Conservation (phyloP, 176 grass and related monocot genomes). For the Aegilops tauschii region DNA sequence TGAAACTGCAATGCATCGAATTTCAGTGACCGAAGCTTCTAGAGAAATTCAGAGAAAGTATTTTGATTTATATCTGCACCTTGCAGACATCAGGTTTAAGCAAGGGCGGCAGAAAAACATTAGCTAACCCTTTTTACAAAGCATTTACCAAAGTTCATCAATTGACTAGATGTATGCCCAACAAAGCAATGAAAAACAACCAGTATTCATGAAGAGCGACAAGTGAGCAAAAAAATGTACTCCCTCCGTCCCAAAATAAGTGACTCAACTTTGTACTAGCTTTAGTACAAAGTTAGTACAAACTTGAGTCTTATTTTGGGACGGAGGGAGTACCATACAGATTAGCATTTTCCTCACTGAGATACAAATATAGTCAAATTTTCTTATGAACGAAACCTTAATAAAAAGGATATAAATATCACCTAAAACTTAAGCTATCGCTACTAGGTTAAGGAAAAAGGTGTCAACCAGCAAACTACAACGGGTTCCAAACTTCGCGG, state of each 20-base stretch:
- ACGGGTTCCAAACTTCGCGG: neutral
- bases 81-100: slow-evolving; percentile 5
- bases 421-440: neutral
- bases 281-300: no score
- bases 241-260: no score
- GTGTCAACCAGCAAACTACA: neutral
- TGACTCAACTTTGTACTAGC: no score
- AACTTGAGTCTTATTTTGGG: no score
- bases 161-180: neutral
- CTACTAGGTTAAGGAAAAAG: neutral
- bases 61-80: neutral
- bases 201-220: neutral
- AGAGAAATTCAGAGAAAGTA: neutral
- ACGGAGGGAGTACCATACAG: neutral
- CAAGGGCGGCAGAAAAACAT: neutral
- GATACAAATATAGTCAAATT: neutral
- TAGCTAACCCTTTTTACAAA: neutral
- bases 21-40: neutral
- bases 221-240: neutral
- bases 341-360: neutral
- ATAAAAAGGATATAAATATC: neutral
- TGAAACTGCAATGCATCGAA: slow-evolving; percentile 8
- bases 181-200: neutral
- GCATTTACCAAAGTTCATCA: slow-evolving; percentile 2
- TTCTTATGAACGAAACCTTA: neutral